Conservation (phyloP, 192 early-diverging fungal genomes). For the Coemansia sp. region DNA sequence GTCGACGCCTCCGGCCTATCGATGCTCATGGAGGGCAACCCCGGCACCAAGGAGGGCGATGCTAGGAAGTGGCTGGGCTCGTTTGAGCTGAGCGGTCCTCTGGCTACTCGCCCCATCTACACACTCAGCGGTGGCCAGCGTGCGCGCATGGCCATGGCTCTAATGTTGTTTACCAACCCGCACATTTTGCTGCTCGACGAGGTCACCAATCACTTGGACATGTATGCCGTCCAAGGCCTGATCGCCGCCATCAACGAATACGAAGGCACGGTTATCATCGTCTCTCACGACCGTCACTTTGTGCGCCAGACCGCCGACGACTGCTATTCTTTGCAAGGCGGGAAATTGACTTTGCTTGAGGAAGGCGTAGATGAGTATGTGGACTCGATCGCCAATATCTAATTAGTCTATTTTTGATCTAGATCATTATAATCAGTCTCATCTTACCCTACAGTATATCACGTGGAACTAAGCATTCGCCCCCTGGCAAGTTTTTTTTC, state of each 20-base stretch:
- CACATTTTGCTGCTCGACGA: conserved; percentile 79
- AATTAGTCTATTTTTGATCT: background rate
- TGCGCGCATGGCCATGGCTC: conserved; percentile 74
- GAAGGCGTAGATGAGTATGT: conserved; percentile 71
- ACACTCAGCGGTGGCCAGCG: conserved; percentile 82
- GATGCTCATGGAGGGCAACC: conserved; percentile 52
- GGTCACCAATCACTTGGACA: conserved; percentile 89
- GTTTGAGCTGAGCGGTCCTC: conserved; percentile 70
- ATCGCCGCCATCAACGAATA: conserved; percentile 70
- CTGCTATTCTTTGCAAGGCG: conserved; percentile 56
- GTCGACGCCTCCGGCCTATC: conserved; percentile 57
- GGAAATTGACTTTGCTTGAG: conserved; percentile 59
- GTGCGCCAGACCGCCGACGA: conserved; percentile 65
- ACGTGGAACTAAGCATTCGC: conserved; percentile 1
- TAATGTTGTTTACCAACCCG: conserved; percentile 64
- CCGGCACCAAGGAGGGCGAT: conserved; percentile 60
- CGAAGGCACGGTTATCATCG: conserved; percentile 74
- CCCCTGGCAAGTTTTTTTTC: conserved; percentile 10
- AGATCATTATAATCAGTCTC: conserved; percentile 5
- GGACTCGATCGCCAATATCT: conserved; percentile 16
- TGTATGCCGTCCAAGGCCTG: conserved; percentile 78
- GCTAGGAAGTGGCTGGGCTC: conserved; percentile 73
- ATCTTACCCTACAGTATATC: conserved; percentile 19
- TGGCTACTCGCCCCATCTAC: conserved; percentile 63
- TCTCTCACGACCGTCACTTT: conserved; percentile 90